These are phyloP conservation scores for sweet orange (Citrus sinensis) DNA, from an alignment of 345 rosid species.

Conservation along the genomic window DNA sequence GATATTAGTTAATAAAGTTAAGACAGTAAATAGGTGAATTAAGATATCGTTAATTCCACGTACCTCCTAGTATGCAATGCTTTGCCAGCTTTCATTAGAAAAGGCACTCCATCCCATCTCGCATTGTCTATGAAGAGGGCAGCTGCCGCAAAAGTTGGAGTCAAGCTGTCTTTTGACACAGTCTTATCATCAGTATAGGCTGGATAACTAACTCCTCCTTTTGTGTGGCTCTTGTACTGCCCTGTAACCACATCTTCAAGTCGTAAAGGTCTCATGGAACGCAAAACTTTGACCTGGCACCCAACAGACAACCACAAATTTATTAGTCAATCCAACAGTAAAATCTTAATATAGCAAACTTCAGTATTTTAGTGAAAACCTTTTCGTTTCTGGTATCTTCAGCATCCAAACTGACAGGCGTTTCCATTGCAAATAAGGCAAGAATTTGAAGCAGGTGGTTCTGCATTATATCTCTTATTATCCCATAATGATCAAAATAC, in stretches of 20 bases:
- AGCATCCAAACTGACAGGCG: conserved; percentile 97
- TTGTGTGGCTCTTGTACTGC: conserved; percentile 92
- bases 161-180: conserved; percentile 80
- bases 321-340: not conserved
- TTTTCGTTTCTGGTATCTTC: conserved; percentile 97
- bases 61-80: conserved; percentile 84
- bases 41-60: conserved; percentile 4
- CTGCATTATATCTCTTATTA: conserved; percentile 98
- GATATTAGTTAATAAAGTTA: not conserved
- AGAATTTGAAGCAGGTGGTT: conserved; percentile 98
- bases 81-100: conserved; percentile 97
- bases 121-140: conserved; percentile 94
- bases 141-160: conserved; percentile 99
- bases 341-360: not conserved
- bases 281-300: conserved; percentile 85
- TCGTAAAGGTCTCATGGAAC: conserved; percentile 86
- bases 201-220: conserved; percentile 76
- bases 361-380: conserved; percentile 34
- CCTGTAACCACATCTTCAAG: conserved; percentile 83
- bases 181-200: conserved; percentile 89
- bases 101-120: conserved; percentile 99
- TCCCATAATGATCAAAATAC: conserved; percentile 93
- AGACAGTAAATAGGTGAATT: not conserved
- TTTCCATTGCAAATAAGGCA: conserved; percentile 98
- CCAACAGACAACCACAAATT: conserved; percentile 9